These are phyloP conservation scores for Cryptococcus sp. DNA, from an alignment of 1,284 basidiomycete genomes.

Conservation along the genomic window DNA sequence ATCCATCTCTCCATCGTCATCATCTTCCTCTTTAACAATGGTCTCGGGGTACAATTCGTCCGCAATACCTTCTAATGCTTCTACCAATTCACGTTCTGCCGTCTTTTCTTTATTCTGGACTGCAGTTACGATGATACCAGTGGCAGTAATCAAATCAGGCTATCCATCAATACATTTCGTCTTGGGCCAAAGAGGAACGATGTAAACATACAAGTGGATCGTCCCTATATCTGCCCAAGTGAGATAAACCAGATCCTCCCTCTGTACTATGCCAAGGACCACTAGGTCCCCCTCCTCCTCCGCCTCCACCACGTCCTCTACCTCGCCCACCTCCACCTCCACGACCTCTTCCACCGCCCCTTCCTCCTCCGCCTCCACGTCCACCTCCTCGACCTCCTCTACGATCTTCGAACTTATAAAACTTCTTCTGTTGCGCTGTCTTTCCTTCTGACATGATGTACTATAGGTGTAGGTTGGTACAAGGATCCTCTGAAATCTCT, in stretches of 20 bases:
- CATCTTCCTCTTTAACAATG: slow-evolving; percentile 14
- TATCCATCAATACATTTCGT: slow-evolving; percentile 3
- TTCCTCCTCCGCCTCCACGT: slow-evolving; percentile 13
- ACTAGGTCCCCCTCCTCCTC: not conserved
- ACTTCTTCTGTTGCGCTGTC: slow-evolving; percentile 25
- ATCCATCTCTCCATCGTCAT: slow-evolving; percentile 23
- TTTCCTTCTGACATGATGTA: slow-evolving; percentile 9
- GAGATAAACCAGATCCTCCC: slow-evolving; percentile 4
- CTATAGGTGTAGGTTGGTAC: not conserved
- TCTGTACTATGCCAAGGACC: not conserved
- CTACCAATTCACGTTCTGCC: slow-evolving; percentile 39
- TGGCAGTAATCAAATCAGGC: slow-evolving; percentile 29
- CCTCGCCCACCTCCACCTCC: slow-evolving; percentile 3
- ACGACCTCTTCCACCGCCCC: slow-evolving; percentile 3
- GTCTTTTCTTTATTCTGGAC: slow-evolving; percentile 35
- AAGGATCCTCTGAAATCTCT: too few species aligned
- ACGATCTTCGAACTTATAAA: slow-evolving; percentile 20
- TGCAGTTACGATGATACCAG: slow-evolving; percentile 37
- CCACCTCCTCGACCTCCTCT: slow-evolving; percentile 11
- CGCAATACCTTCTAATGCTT: slow-evolving; percentile 35
- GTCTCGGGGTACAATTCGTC: slow-evolving; percentile 43
- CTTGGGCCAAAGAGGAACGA: too few species aligned
- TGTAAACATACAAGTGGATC: slow-evolving; percentile 18
- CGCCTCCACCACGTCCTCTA: slow-evolving; percentile 1
- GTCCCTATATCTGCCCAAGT: slow-evolving; percentile 24